A percentile compares a stretch with the other conserved stretches of the same genome.
Conservation (phyloP, 2,329 filamentous ascomycete genomes). For the Daldinia eschscholtzii region DNA sequence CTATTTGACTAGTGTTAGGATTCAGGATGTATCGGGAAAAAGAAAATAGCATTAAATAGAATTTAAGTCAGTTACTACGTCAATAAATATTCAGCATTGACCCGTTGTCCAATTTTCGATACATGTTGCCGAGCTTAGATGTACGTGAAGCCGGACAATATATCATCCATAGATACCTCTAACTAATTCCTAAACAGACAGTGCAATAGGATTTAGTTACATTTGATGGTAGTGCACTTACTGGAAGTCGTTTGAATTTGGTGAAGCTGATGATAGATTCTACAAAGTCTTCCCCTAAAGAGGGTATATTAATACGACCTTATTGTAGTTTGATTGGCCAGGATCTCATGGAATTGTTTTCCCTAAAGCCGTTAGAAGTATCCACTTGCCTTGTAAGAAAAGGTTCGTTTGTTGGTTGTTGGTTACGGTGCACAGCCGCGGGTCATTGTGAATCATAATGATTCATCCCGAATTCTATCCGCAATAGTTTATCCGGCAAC, state of each 20-base stretch:
- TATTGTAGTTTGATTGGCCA: neutral
- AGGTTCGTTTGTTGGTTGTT: neutral
- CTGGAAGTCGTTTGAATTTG: too few species aligned
- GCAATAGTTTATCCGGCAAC: neutral
- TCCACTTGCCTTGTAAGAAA: neutral
- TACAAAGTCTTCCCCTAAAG: neutral
- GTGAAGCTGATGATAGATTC: neutral
- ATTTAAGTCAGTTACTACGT: too few species aligned
- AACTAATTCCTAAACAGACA: too few species aligned
- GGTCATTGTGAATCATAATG: constrained; percentile 2
- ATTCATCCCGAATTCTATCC: neutral
- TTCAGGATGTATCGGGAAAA: neutral
- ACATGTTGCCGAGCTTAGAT: too few species aligned
- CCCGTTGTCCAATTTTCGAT: too few species aligned
- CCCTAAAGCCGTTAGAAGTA: neutral
- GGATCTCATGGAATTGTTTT: neutral
- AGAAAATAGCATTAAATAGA: neutral
- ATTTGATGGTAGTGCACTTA: too few species aligned
- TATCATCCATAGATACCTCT: too few species aligned
- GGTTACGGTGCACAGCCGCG: neutral
- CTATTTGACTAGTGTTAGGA: neutral
- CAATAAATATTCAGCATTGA: too few species aligned
- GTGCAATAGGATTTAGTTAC: too few species aligned
- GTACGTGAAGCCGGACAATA: too few species aligned
- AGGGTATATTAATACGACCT: neutral